These are phyloP conservation scores for Rhodotorula kratochvilovae DNA, from an alignment of 768 basidiomycete species.

Conservation along the genomic window DNA sequence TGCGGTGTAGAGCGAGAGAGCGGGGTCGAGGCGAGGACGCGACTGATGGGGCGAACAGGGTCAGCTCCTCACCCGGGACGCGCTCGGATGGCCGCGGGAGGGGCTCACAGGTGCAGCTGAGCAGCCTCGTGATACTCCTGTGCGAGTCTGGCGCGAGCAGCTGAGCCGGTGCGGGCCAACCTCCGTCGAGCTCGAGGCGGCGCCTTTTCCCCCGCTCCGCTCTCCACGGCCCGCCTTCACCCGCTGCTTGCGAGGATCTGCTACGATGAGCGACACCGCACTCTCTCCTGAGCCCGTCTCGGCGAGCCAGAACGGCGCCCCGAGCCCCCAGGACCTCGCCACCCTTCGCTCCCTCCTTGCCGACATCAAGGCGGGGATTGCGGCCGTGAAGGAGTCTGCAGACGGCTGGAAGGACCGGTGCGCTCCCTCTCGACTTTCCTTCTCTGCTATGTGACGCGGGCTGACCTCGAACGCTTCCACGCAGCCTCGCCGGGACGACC, in stretches of 20 bases:
- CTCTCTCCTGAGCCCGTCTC: background rate
- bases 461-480: background rate
- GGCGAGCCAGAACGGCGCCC: background rate
- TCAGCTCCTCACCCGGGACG: background rate
- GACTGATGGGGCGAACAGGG: background rate
- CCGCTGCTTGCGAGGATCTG: too few relatives aligned
- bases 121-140: background rate
- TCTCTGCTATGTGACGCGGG: too few relatives aligned
- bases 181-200: too few relatives aligned
- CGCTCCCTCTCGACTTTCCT: background rate
- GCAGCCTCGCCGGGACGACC: slow-evolving; percentile 10
- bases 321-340: slow-evolving; percentile 1
- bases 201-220: background rate
- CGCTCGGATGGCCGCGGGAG: too few relatives aligned
- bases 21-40: background rate
- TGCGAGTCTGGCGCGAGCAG: too few relatives aligned
- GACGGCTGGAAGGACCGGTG: slow-evolving; percentile 18
- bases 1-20: background rate
- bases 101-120: background rate
- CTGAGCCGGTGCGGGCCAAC: too few relatives aligned
- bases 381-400: slow-evolving; percentile 7
- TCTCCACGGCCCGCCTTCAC: background rate
- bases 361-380: slow-evolving; percentile 18
- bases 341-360: slow-evolving; percentile 20
- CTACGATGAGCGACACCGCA: background rate